Evolutionary conservation across 768 basidiomycete genomes (phyloP).

Genomic region (Saitozyma sp.): DNA sequence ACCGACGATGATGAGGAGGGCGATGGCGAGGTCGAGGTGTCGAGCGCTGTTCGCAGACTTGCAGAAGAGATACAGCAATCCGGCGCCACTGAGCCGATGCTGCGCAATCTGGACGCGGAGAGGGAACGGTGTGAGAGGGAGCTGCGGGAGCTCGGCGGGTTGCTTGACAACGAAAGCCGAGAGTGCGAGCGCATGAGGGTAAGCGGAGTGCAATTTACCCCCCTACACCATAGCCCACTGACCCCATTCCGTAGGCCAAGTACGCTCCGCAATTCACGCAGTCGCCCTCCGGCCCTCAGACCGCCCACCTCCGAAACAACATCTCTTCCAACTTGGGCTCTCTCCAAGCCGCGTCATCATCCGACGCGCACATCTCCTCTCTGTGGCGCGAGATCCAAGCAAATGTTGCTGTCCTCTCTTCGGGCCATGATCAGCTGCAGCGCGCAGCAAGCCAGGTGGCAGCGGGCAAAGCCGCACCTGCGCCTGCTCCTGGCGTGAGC

Average conservation of each 20-base stretch:
- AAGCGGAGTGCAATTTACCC: constrained; percentile 11
- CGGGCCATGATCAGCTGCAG: constrained; percentile 55
- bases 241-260: constrained; percentile 59
- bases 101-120: constrained; percentile 70
- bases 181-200: constrained; percentile 83
- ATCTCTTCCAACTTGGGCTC: constrained; percentile 72
- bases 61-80: constrained; percentile 59
- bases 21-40: constrained; percentile 65
- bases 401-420: constrained; percentile 64
- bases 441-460: constrained; percentile 26
- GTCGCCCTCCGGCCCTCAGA: constrained; percentile 71
- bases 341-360: constrained; percentile 72
- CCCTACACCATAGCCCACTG: not conserved
- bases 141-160: constrained; percentile 63
- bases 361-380: constrained; percentile 71
- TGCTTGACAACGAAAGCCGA: constrained; percentile 76
- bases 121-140: constrained; percentile 60
- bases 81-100: constrained; percentile 65
- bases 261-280: constrained; percentile 87
- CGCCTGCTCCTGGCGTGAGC: constrained; percentile 52
- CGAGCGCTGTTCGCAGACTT: constrained; percentile 40
- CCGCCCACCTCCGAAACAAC: constrained; percentile 71
- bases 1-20: constrained; percentile 63
- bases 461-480: constrained; percentile 59
- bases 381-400: constrained; percentile 71